Base-by-base conservation (phyloP, 768 basidiomycete genomes). In the Boletus speciosus region DNA sequence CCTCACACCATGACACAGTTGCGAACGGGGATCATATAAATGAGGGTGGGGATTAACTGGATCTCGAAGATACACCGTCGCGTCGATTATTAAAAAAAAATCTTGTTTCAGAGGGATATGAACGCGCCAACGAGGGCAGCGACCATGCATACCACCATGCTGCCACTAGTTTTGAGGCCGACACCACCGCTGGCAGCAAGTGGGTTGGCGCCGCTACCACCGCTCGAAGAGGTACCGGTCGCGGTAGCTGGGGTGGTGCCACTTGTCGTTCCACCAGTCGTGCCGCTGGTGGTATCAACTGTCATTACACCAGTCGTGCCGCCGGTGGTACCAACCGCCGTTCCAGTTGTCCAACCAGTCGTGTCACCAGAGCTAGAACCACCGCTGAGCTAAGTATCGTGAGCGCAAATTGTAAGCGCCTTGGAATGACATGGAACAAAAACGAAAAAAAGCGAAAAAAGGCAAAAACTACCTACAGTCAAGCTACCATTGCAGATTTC, bases 401-500 rank as follows among this genome's bases (percentile, higher is more conserved):
- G 8, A 51, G 8, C 8, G 14, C 6, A 5, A 10, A 29, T 1
- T 36, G 25, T 44, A 1, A 34, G 35, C 34, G 7, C 15, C 2
- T 12, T n/a, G 5, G 11, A 31, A 14, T n/a, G 3, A 29, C 5
- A 10, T 3, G 2, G 34, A 36, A 21, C 1, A 10, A 19, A 4
- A 5, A 16, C 23, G 19, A 35, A 29, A 8, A 16, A 4, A 25
- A 25, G 19, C 19, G 19, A 19, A 25, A 23, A 14, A 2, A n/a
- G 29, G 12, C 1, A 49, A 3, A 3, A 5, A 21, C 6, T 11
- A 59, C 66, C 7, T 15, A 69, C 66, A 34, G 62, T 36, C 39
- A 69, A 45, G 40, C 10, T 36, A 8, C 60, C 63, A 29, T n/a
- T 12, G 16, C 66, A 67, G 1, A 41, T 54, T 1, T 40, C 9